phyloP scores from a whole-genome alignment of 108 stramenopile species.

The Stephanodiscus triporus region DNA sequence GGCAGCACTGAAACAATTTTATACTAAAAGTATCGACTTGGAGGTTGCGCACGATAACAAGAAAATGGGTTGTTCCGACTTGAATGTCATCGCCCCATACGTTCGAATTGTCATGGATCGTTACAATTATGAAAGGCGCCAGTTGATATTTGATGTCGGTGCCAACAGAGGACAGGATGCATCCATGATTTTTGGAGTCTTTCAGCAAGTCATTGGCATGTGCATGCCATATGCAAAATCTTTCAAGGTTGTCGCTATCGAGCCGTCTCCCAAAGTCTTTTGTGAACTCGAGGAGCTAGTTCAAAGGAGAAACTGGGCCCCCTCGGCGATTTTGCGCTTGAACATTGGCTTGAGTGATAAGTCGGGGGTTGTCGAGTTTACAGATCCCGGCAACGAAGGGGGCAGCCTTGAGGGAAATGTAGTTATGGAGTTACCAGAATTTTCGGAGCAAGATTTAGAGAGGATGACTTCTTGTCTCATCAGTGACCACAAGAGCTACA shows the following conservation, averaged over 20 bases:
- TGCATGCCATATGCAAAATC: background rate
- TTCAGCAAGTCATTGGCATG: slow-evolving; percentile 19
- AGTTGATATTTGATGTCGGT: slow-evolving; percentile 19
- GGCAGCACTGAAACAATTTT: too few species aligned
- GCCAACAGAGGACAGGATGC: slow-evolving; percentile 23
- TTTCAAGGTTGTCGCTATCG: slow-evolving; percentile 8
- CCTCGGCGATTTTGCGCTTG: background rate
- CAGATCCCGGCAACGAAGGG: slow-evolving; percentile 17
- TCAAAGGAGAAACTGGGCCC: background rate
- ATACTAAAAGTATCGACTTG: background rate
- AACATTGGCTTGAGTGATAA: slow-evolving; percentile 15
- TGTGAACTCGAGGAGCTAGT: slow-evolving; percentile 16
- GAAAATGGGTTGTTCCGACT: slow-evolving; percentile 23
- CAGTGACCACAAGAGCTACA: slow-evolving; percentile 6
- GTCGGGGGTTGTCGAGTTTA: slow-evolving; percentile 9
- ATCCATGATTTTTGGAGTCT: background rate
- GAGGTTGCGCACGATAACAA: slow-evolving; percentile 13
- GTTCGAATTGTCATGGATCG: slow-evolving; percentile 13
- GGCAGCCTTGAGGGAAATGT: slow-evolving; percentile 3
- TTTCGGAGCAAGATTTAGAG: slow-evolving; percentile 1
- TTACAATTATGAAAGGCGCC: background rate
- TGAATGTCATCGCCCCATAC: slow-evolving; percentile 13
- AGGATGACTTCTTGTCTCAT: background rate
- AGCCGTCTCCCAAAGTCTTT: slow-evolving; percentile 27
- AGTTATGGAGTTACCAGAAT: slow-evolving; percentile 1